Evolutionary conservation across 495 filamentous ascomycete species (phyloP), one percentile per base, ranked within the genome.

Genomic region (Talaromyces liani): DNA sequence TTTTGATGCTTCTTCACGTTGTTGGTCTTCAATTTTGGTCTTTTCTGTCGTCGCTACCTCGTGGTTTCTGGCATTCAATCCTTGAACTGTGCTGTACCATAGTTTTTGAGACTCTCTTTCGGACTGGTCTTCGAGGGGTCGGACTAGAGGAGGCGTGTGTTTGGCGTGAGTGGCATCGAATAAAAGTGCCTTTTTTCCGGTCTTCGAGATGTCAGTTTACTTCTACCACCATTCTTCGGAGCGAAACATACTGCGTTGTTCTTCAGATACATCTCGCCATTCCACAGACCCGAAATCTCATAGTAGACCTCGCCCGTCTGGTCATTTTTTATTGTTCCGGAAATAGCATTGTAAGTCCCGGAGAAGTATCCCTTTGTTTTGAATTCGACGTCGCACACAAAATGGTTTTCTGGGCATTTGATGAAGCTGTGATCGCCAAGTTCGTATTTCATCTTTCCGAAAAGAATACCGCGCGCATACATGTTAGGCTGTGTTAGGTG

Each of bases 381-480:
- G 79, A 99, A 99, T 66, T 99, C 94, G 63, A 99, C 87, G 71
- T 98, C 94, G 64, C 92, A 92, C n/a, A 85, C 81, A 14, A 98
- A 79, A 49, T 89, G 86, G 27, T 89, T 78, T 72, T 98, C 95
- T 1, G 94, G 90, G 73, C 93, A 99, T 64, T 86, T 84, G n/a
- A 98, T 90, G 67, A 88, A 91, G 75, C 92, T 95, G 77, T 97
- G 93, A 72, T 99, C 94, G 41, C 94, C 94, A 20, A 99, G 84
- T 77, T 99, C 94, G 75, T 98, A 99, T 75, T 97, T 97, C 94
- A 99, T 98, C 75, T 97, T 98, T 22, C 94, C 94, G 69, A 99
- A 97, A 12, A 99, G 79, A 62, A 99, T 98, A 25, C 94, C 94
- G 62, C 94, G 85, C 39, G 93, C 95, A 74, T 99, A 99, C 93